Base-by-base conservation (phyloP, 129 eudicot species). In the Helianthus tuberosus region DNA sequence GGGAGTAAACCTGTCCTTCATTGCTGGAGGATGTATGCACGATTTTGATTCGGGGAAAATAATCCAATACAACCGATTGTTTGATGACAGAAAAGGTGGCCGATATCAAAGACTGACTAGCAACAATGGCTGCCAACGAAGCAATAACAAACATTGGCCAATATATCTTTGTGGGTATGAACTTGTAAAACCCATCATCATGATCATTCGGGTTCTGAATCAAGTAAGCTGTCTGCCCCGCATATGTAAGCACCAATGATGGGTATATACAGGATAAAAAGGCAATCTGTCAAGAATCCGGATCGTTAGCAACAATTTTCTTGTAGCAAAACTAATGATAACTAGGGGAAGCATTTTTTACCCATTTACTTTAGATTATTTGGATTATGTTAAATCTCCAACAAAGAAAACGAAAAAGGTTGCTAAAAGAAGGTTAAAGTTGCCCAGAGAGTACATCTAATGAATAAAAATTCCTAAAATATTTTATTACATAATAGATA, bases 1-100 rank as follows among this genome's bases (percentile, higher is more conserved):
- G 95, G 20, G 91, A 86, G 81, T 89, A 89, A 50, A 89, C 96
- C 79, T 86, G 86, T 79, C 96, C 96, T 82, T 89, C 91, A 53
- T 84, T 81, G 63, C 78, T 81, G 35, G 96, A 75, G 46, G 96
- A 89, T 15, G 91, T 89, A 72, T 89, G 91, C 39, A 89, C 86
- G 14, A 89, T 83, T 68, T 89, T 86, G 16, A 89, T 87, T n/a
- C 91, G 87, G 55, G 96, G 91, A 52, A 89, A 89, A 64, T 84
- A 86, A 74, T 89, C 91, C 72, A 89, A 82, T 49, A 81, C 89
- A 79, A 86, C 89, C 17, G 87, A 86, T 82, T 89, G 91, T 64
- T 89, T 89, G 46, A 89, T 79, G 27, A 89, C 80, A 14, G 96
- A 86, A 68, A 89, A 89, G 27, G 96, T 89, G 32, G 96, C 96